A percentile compares a stretch with the other conserved stretches of the same genome.
Conservation (phyloP, 2,329 filamentous ascomycete genomes). For the Thelonectria rubi region DNA sequence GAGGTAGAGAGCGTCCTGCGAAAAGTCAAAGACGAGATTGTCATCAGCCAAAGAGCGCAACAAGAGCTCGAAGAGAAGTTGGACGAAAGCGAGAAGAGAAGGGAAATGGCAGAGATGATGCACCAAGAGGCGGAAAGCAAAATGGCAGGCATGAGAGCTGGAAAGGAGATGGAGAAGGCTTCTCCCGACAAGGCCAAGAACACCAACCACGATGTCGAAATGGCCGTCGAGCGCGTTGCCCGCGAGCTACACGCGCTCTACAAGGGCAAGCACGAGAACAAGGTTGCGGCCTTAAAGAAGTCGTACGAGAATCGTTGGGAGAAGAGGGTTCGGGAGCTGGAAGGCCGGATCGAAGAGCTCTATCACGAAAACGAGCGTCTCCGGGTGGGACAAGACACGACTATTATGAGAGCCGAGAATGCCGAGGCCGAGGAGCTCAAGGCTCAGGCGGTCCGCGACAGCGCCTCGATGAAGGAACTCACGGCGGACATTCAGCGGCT, state of each 20-base stretch:
- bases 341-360: constrained; percentile 74
- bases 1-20: constrained; percentile 87
- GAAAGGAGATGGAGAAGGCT: constrained; percentile 56
- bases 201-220: constrained; percentile 74
- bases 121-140: constrained; percentile 80
- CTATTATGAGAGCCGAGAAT: constrained; percentile 66
- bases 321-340: constrained; percentile 84
- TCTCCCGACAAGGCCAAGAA: constrained; percentile 53
- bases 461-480: constrained; percentile 73
- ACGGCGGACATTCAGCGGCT: constrained; percentile 80
- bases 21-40: constrained; percentile 83
- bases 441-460: constrained; percentile 69
- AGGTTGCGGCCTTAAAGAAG: constrained; percentile 89
- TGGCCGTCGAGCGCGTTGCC: constrained; percentile 90
- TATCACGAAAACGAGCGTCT: constrained; percentile 79
- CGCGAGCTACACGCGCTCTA: constrained; percentile 91
- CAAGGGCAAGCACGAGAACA: constrained; percentile 97
- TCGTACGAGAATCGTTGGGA: constrained; percentile 88
- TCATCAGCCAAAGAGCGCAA: constrained; percentile 79
- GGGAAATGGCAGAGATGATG: constrained; percentile 78
- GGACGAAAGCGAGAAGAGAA: constrained; percentile 78
- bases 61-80: constrained; percentile 80
- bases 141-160: constrained; percentile 76
- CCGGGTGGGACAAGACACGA: constrained; percentile 70
- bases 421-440: constrained; percentile 60